Percentiles rank a stretch among this genome's conserved stretches.
Evolutionary conservation across 1,139 yeast genomes (phyloP).

Genomic region (Geotrichum bryndzae): DNA sequence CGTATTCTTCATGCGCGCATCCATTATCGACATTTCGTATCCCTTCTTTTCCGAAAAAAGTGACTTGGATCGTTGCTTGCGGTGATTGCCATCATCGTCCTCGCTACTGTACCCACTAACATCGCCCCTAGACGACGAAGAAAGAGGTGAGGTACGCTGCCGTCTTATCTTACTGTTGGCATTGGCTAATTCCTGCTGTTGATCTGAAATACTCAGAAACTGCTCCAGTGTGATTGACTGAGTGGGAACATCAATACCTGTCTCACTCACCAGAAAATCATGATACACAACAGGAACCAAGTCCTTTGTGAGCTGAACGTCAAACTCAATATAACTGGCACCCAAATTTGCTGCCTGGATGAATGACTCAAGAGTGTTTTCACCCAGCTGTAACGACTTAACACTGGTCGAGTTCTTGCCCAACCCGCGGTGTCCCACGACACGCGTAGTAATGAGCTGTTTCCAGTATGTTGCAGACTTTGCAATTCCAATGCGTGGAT

Average conservation of each 20-base stretch:
- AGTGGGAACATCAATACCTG: conserved; percentile 96
- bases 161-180: background rate
- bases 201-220: conserved; percentile 48
- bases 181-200: conserved; percentile 14
- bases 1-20: conserved; percentile 75
- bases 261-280: conserved; percentile 90
- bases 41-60: conserved; percentile 19
- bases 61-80: conserved; percentile 27
- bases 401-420: conserved; percentile 71
- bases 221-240: conserved; percentile 87
- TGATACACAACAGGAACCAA: conserved; percentile 89
- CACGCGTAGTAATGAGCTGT: conserved; percentile 79
- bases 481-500: conserved; percentile 60
- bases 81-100: conserved; percentile 1
- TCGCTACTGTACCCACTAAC: conserved; percentile 21
- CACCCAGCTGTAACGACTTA: conserved; percentile 85
- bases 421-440: conserved; percentile 93
- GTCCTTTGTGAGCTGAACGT: conserved; percentile 94
- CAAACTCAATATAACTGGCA: conserved; percentile 72
- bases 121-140: conserved; percentile 14
- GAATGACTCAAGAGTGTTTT: conserved; percentile 90
- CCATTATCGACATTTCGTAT: conserved; percentile 31
- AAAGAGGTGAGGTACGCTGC: background rate
- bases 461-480: conserved; percentile 89
- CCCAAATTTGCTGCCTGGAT: conserved; percentile 96